Percentiles rank a stretch among this genome's conserved stretches.
phyloP scores from a whole-genome alignment of 257 asterid species.

The Nicotiana tomentosiformis region DNA sequence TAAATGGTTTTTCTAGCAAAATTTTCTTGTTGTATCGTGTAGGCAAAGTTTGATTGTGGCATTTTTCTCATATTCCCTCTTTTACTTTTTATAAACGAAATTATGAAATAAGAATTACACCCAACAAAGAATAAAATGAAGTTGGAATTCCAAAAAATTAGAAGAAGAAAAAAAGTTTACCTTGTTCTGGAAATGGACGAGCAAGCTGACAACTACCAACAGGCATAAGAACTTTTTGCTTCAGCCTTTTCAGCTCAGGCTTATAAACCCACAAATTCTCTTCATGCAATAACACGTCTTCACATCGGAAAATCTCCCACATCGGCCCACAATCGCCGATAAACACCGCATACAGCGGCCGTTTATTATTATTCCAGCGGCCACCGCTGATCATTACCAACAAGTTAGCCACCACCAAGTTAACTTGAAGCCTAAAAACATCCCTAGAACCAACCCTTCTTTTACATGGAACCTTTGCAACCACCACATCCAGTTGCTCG shows the following conservation, averaged over 20 bases:
- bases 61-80: too few species aligned
- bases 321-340: constrained; percentile 58
- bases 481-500: constrained; percentile 44
- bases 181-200: constrained; percentile 36
- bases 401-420: constrained; percentile 63
- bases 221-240: constrained; percentile 56
- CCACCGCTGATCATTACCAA: constrained; percentile 36
- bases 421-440: constrained; percentile 71
- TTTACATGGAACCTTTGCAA: constrained; percentile 48
- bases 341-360: constrained; percentile 42
- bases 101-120: too few species aligned
- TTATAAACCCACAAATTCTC: constrained; percentile 42
- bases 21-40: too few species aligned
- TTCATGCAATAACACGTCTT: constrained; percentile 51
- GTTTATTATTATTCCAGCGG: constrained; percentile 19
- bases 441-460: constrained; percentile 33
- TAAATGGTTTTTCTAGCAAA: too few species aligned
- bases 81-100: too few species aligned
- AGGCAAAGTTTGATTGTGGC: too few species aligned
- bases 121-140: neutral
- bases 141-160: neutral
- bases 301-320: constrained; percentile 78
- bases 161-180: constrained; percentile 18
- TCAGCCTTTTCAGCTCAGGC: constrained; percentile 41
- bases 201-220: constrained; percentile 64